Evolutionary conservation across 192 early-diverging fungal genomes (phyloP), one percentile per base, ranked within the genome.

Genomic region (Backusella circina): DNA sequence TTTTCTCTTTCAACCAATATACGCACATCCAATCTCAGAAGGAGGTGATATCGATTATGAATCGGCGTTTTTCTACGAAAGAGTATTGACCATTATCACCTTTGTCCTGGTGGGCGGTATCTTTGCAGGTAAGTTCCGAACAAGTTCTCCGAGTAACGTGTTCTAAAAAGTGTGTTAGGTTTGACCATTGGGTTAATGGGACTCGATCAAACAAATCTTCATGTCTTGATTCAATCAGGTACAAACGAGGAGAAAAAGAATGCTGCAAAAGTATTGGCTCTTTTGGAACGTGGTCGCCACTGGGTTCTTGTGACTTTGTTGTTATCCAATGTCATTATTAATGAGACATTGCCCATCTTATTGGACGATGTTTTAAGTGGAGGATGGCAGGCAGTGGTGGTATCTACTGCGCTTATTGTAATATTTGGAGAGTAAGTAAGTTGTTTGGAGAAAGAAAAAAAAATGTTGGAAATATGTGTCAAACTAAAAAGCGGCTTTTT

Each of bases 261-360:
- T 76, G 97, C 97, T 0, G 86, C 73, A 44, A 79, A 80, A 36
- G 87, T 88, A 15, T 77, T 81, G n/a, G 67, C 65, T 31, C 66
- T 88, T 30, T 50, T 88, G 31, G 75, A 81, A 23, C 82, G 81
- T 50, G 87, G 87, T 71, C 84, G 84, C 70, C 97, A 98, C 78
- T 94, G 96, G 95, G 90, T 99, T n/a, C 83, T 99, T 39, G 95
- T 97, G 1, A 97, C 96, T 13, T 84, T 99, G 28, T 82, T 99
- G 7, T 80, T 99, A 38, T 90, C 91, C n/a, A 99, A 99, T 84
- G 96, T 96, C 2, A 86, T 99, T 41, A 88, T 98, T 51, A 99
- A 99, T 85, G 98, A 99, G 77, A 93, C 94, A 18, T 84, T 96
- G 72, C 95, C 95, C 1, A 94, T 96, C 38, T 85, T 96, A 73